These are phyloP conservation scores for Rossbeevera mucosa DNA, from an alignment of 768 basidiomycete genomes.

Conservation along the genomic window DNA sequence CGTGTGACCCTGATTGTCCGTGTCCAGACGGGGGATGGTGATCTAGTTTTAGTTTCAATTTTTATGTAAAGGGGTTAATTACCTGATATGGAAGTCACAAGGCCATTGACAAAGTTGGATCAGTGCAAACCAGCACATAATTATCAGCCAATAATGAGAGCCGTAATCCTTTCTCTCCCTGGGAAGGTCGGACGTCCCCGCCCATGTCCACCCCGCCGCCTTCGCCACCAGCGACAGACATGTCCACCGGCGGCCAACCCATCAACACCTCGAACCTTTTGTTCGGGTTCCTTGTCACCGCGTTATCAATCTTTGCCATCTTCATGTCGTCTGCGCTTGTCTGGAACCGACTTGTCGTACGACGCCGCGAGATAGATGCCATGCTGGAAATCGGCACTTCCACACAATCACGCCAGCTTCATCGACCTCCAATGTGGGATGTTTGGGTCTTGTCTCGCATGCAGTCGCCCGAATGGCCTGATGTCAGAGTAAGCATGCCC, in stretches of 20 bases:
- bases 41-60: background rate
- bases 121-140: too few species aligned
- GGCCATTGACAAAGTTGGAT: too few species aligned
- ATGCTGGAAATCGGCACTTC: conserved; percentile 6
- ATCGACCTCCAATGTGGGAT: conserved; percentile 25
- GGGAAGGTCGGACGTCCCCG: conserved; percentile 15
- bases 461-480: conserved; percentile 9
- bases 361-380: conserved; percentile 27
- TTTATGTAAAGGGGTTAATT: conserved; percentile 4
- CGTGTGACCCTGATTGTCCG: background rate
- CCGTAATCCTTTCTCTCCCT: conserved; percentile 3
- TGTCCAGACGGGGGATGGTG: conserved; percentile 25
- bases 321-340: conserved; percentile 29
- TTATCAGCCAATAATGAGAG: background rate
- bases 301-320: conserved; percentile 28
- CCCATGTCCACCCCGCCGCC: conserved; percentile 22
- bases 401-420: background rate
- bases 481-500: conserved; percentile 20
- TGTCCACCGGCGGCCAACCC: background rate
- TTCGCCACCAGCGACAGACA: conserved; percentile 3
- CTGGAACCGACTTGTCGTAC: conserved; percentile 31
- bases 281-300: conserved; percentile 31
- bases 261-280: conserved; percentile 23
- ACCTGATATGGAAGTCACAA: conserved; percentile 3
- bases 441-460: conserved; percentile 10